Percentiles rank a stretch among this genome's conserved stretches.
These are phyloP conservation scores for Grammothele lineata DNA, from an alignment of 768 basidiomycete genomes.

Conservation along the genomic window DNA sequence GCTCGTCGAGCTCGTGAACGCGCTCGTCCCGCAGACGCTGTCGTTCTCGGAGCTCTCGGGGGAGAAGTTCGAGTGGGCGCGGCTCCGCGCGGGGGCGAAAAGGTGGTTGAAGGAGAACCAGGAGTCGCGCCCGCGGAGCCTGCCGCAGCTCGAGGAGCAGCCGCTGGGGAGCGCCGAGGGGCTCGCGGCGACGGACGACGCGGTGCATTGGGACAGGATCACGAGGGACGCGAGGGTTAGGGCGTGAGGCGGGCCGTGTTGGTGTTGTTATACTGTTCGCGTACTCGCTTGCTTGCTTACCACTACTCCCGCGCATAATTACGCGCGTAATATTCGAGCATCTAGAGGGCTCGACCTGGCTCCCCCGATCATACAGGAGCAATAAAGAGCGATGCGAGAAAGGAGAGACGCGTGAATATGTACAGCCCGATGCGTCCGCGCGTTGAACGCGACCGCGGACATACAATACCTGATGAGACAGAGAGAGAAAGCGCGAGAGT, in stretches of 20 bases:
- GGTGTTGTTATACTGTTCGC: too few species aligned
- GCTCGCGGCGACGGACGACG: conserved; percentile 24
- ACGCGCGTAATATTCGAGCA: too few species aligned
- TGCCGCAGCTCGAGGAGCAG: conserved; percentile 21
- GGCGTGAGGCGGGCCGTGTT: too few species aligned
- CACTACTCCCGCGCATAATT: too few species aligned
- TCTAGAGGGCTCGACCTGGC: too few species aligned
- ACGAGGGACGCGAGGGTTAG: conserved; percentile 7
- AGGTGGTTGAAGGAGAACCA: conserved; percentile 8
- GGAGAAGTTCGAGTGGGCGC: conserved; percentile 19
- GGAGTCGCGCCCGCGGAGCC: conserved; percentile 9
- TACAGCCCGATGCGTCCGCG: neutral
- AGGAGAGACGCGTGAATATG: too few species aligned
- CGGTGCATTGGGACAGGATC: conserved; percentile 27
- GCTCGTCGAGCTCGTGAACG: conserved; percentile 46
- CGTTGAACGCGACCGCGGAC: neutral
- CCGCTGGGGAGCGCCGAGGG: conserved; percentile 23
- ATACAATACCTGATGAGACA: too few species aligned
- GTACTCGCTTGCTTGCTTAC: too few species aligned
- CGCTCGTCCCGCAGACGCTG: conserved; percentile 32
- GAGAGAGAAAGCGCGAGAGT: neutral
- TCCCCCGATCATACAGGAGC: too few species aligned
- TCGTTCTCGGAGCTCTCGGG: conserved; percentile 2
- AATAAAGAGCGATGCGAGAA: too few species aligned
- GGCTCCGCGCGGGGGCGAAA: conserved; percentile 14